Evolutionary conservation across 2,329 filamentous ascomycete species (phyloP), one percentile per base, ranked within the genome.

Genomic region (Emmonsia crescens): DNA sequence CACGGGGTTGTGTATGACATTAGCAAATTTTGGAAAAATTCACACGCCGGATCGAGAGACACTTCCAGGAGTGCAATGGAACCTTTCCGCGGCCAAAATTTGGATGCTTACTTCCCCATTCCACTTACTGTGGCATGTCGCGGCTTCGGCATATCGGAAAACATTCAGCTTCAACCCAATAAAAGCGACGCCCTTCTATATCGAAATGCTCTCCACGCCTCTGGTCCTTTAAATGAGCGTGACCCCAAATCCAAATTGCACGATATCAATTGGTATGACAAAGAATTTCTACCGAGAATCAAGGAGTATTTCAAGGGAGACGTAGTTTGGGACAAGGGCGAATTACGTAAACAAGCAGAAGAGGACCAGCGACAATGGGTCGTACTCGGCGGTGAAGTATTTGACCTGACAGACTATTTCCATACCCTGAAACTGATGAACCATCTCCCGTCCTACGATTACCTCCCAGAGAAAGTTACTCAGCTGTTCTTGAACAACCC

Each of bases 381-480:
- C 65, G 87, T 89, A 60, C 84, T 96, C 64, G 80, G 90, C 36
- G 80, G 86, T 60, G 83, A 82, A 59, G 81, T 99, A 24, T 97
- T 94, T 72, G 95, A 99, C 72, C 76, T 99, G 60, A 96, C 90
- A 0, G 85, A 97, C 73, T 99, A 99, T 76, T 93, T 92, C 75
- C 80, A 91, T 71, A 96, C 91, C 0, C 76, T 86, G 49, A 77
- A 87, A 9, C 66, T 79, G 24, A 78, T 82, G 69, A 80, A 86
- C 66, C 78, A 85, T 60, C 68, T 79, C 5, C 70, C 75, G 0
- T 71, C 73, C 0, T 95, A 89, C 76, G 74, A 82, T 10, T 97
- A 95, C 76, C 79, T 99, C 36, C 86, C 94, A 64, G 67, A 72
- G 1, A 81, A 83, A 6, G 75, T 99, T 5, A 82, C 83, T 1